Evolutionary conservation across 2,329 filamentous ascomycete species (phyloP).

Genomic region (Trichocomaceae sp.): DNA sequence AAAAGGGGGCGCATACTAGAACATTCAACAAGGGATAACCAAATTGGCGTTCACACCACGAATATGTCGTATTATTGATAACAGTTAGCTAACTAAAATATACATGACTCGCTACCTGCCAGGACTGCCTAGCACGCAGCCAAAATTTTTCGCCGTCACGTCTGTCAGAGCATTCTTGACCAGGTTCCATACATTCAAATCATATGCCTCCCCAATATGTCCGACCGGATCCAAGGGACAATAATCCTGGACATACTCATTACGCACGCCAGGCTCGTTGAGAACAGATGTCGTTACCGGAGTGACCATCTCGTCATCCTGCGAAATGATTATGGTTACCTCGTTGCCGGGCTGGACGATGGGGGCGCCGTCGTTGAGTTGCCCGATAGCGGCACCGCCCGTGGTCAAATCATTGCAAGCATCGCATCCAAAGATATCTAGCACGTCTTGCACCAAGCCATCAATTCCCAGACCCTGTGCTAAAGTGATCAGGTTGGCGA

Average conservation of each 20-base stretch:
- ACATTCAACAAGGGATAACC: no score
- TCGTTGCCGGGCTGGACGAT: constrained; percentile 30
- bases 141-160: constrained; percentile 9
- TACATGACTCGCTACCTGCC: constrained; percentile 2
- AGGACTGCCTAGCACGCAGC: constrained; percentile 12
- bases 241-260: constrained; percentile 28
- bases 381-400: constrained; percentile 23
- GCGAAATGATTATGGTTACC: constrained; percentile 30
- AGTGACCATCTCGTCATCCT: constrained; percentile 31
- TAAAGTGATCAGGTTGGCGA: constrained; percentile 24
- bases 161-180: constrained; percentile 31
- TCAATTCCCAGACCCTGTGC: constrained; percentile 20
- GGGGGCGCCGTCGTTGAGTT: constrained; percentile 28
- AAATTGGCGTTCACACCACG: no score
- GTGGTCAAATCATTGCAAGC: constrained; percentile 29
- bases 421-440: constrained; percentile 26
- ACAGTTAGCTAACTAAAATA: no score
- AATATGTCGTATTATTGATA: no score
- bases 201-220: constrained; percentile 34
- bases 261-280: constrained; percentile 27
- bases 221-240: constrained; percentile 30
- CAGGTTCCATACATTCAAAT: constrained; percentile 35
- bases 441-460: constrained; percentile 9
- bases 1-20: no score
- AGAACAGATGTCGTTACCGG: constrained; percentile 27